These are phyloP conservation scores for Irpex lacteus DNA, from an alignment of 1,284 basidiomycete genomes.

Conservation along the genomic window DNA sequence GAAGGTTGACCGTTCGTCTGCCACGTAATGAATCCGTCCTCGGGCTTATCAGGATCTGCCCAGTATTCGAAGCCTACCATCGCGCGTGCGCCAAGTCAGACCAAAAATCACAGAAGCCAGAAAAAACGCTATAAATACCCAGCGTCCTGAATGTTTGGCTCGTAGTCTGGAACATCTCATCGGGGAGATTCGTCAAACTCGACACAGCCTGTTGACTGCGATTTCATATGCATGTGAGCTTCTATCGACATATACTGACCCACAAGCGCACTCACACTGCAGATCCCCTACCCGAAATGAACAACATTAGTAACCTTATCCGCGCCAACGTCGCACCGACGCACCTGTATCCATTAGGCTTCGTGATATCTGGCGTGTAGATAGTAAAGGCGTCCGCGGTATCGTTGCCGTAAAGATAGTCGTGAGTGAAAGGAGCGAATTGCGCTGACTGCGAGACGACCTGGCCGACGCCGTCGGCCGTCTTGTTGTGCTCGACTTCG, in stretches of 20 bases:
- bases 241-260: neutral
- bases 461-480: conserved; percentile 38
- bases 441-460: conserved; percentile 63
- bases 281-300: conserved; percentile 22
- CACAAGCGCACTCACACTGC: conserved; percentile 23
- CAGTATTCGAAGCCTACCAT: conserved; percentile 66
- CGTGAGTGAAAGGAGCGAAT: conserved; percentile 63
- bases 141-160: conserved; percentile 44
- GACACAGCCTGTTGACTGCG: conserved; percentile 56
- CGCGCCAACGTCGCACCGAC: conserved; percentile 9
- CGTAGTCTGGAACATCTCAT: conserved; percentile 54
- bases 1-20: conserved; percentile 50
- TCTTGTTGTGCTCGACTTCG: conserved; percentile 66
- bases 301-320: neutral
- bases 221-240: neutral
- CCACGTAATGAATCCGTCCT: conserved; percentile 67
- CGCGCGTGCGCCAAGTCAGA: neutral
- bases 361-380: conserved; percentile 35
- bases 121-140: conserved; percentile 32
- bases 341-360: conserved; percentile 31
- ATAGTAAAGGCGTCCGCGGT: conserved; percentile 44
- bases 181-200: conserved; percentile 44
- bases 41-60: conserved; percentile 50
- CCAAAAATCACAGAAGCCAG: neutral
- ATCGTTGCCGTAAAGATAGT: conserved; percentile 45